Evolutionary conservation across 1,139 yeast species (phyloP).

Genomic region (Sugiyamaella xylanicola): DNA sequence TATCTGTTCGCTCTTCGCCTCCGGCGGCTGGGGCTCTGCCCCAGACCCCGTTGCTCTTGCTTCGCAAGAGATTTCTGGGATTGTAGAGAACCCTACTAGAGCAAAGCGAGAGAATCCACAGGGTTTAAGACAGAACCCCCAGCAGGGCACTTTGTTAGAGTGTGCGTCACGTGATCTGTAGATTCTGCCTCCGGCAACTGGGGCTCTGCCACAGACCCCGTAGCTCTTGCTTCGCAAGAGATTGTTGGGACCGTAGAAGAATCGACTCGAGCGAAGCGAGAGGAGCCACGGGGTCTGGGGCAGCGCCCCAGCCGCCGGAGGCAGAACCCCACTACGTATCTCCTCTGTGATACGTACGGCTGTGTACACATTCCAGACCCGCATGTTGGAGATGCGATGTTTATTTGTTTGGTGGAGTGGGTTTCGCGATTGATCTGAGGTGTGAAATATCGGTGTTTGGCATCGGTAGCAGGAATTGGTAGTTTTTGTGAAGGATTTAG

Average conservation of each 20-base stretch:
- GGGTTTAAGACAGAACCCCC: too few species aligned
- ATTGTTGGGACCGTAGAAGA: too few species aligned
- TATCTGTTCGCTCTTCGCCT: background rate
- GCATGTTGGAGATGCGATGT: background rate
- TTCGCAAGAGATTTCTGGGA: too few species aligned
- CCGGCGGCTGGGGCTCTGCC: constrained; percentile 2
- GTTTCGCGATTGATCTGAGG: background rate
- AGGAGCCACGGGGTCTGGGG: background rate
- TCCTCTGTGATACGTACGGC: background rate
- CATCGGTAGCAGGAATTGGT: too few species aligned
- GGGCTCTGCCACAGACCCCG: too few species aligned
- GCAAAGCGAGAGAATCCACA: too few species aligned
- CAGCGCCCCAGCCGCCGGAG: background rate
- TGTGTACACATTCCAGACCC: background rate
- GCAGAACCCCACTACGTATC: background rate
- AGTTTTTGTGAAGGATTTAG: too few species aligned
- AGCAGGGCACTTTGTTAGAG: too few species aligned
- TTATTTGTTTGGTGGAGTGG: background rate
- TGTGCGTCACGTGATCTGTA: too few species aligned
- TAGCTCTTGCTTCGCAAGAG: too few species aligned
- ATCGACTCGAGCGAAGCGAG: background rate
- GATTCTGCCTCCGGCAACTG: background rate
- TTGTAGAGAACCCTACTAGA: too few species aligned
- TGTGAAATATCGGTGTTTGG: too few species aligned
- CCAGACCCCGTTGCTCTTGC: background rate